phyloP scores from a whole-genome alignment of 1,139 yeast species.

The Ogataea hybrid region DNA sequence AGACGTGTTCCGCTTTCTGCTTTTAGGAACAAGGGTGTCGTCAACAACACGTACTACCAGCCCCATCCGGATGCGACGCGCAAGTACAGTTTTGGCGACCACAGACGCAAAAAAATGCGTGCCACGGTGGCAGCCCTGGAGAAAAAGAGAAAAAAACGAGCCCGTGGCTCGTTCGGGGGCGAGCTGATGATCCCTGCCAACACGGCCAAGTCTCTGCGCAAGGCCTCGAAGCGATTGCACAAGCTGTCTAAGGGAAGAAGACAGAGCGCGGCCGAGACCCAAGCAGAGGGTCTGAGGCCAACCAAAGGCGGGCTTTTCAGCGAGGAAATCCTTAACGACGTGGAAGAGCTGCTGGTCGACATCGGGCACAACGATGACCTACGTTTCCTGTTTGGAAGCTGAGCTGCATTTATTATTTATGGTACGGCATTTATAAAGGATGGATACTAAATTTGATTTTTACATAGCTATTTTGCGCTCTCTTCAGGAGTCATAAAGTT shows the following conservation, averaged over 20 bases:
- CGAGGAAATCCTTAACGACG: conserved; percentile 68
- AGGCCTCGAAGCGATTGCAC: conserved; percentile 20
- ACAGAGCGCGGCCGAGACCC: conserved; percentile 69
- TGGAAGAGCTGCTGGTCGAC: conserved; percentile 47
- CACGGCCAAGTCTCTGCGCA: conserved; percentile 21
- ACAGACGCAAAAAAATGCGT: conserved; percentile 13
- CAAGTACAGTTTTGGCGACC: conserved; percentile 24
- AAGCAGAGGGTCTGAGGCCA: conserved; percentile 69
- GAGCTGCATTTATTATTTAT: conserved; percentile 6
- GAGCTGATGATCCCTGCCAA: conserved; percentile 37
- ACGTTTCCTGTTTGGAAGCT: conserved; percentile 27
- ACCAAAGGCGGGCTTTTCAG: conserved; percentile 74
- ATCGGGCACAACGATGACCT: conserved; percentile 33
- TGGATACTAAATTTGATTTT: conserved; percentile 5
- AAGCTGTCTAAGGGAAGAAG: conserved; percentile 39
- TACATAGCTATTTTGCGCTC: conserved; percentile 22
- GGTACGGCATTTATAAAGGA: conserved; percentile 11
- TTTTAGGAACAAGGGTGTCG: conserved; percentile 73
- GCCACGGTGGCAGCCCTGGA: conserved; percentile 14
- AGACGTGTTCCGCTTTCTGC: conserved; percentile 82
- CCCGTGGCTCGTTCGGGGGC: conserved; percentile 21
- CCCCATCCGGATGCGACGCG: conserved; percentile 21
- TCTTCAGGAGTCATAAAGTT: conserved; percentile 39
- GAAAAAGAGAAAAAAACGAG: conserved; percentile 11
- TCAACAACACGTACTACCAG: conserved; percentile 31